These are phyloP conservation scores for Saururus chinensis DNA, from an alignment of 164 flowering plant genomes.

Conservation along the genomic window DNA sequence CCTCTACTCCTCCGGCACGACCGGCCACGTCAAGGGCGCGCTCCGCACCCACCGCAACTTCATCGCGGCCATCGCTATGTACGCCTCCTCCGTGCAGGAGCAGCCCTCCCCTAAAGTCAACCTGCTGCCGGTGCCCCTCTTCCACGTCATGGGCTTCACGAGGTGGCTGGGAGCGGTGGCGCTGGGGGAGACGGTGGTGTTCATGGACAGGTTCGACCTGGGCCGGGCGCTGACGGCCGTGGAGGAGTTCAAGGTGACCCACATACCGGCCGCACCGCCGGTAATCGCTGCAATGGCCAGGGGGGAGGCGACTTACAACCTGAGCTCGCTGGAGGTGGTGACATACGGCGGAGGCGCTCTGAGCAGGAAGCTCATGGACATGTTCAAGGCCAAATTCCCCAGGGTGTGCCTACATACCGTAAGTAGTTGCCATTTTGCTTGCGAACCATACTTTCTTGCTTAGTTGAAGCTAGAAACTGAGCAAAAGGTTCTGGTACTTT, in stretches of 20 bases:
- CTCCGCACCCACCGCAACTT: constrained; percentile 48
- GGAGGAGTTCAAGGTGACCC: too few relatives aligned
- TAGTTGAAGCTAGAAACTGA: too few relatives aligned
- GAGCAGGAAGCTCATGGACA: constrained; percentile 54
- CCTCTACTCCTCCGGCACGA: constrained; percentile 71
- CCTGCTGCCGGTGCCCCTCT: constrained; percentile 28
- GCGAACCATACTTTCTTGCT: not conserved
- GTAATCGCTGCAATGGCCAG: constrained; percentile 23
- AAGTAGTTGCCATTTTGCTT: not conserved
- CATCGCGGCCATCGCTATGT: constrained; percentile 20
- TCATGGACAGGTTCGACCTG: constrained; percentile 30
- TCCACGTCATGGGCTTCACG: constrained; percentile 37
- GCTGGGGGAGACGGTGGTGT: constrained; percentile 21
- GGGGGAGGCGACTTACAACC: constrained; percentile 23
- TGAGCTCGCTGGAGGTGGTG: constrained; percentile 39
- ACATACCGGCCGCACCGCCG: constrained; percentile 29
- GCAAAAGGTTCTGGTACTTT: too few relatives aligned
- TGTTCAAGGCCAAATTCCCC: constrained; percentile 48
- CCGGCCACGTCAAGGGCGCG: constrained; percentile 60
- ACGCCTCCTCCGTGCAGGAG: not conserved
- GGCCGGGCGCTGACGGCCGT: constrained; percentile 24
- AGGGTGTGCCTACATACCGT: constrained; percentile 29
- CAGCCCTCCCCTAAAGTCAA: constrained; percentile 15
- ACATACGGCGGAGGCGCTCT: constrained; percentile 72
- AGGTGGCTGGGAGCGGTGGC: constrained; percentile 17